Conservation (phyloP, 306 rosid genomes). For the Nissolia schottii region DNA sequence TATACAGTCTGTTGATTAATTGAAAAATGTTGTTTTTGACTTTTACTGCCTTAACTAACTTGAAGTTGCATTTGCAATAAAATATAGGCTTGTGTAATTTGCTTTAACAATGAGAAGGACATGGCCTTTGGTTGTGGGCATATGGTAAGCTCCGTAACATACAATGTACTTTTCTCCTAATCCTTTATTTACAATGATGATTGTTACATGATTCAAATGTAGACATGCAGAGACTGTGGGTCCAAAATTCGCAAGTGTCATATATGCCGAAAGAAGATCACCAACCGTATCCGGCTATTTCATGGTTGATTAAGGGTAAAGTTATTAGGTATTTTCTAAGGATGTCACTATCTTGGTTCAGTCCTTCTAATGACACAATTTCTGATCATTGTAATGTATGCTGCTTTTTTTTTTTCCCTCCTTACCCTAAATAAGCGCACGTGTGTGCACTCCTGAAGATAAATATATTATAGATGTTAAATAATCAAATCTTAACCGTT, state of each 20-base stretch:
- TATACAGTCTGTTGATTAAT: background rate
- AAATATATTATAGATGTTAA: background rate
- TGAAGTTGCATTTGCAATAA: background rate
- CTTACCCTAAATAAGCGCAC: too few relatives aligned
- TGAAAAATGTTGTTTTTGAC: background rate
- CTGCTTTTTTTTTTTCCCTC: background rate
- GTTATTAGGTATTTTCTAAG: background rate
- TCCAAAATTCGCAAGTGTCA: slow-evolving; percentile 29
- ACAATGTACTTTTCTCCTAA: background rate
- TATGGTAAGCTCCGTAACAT: slow-evolving; percentile 22
- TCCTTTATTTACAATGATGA: background rate
- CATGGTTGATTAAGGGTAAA: slow-evolving; percentile 5
- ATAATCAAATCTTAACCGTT: background rate
- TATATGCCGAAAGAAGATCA: slow-evolving; percentile 28
- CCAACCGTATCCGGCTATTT: slow-evolving; percentile 10
- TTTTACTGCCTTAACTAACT: background rate
- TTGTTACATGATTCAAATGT: slow-evolving; percentile 12
- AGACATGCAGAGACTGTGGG: slow-evolving; percentile 37
- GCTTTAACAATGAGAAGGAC: slow-evolving; percentile 29
- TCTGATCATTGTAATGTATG: background rate
- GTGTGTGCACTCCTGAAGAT: background rate
- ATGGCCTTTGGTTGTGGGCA: slow-evolving; percentile 43
- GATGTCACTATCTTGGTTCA: too few relatives aligned
- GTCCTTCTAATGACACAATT: background rate
- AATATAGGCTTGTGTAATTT: slow-evolving; percentile 30